Evolutionary conservation across 495 filamentous ascomycete species (phyloP).

Genomic region (Daldinia loculata): DNA sequence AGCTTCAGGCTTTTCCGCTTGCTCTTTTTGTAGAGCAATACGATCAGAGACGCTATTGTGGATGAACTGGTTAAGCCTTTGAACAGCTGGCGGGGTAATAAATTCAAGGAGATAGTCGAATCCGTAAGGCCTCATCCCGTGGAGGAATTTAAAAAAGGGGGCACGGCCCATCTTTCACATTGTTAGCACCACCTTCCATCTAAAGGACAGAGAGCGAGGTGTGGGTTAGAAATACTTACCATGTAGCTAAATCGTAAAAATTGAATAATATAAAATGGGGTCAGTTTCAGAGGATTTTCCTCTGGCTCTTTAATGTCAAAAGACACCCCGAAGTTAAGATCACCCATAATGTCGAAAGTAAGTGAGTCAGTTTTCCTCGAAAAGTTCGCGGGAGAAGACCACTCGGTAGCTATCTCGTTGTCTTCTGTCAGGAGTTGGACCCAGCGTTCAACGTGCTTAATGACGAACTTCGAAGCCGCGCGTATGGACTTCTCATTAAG

Average conservation of each 20-base stretch:
- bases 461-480: constrained; percentile 32
- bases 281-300: constrained; percentile 32
- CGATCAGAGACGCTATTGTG: constrained; percentile 23
- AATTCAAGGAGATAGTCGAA: constrained; percentile 22
- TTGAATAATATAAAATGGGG: constrained; percentile 37
- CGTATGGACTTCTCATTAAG: constrained; percentile 42
- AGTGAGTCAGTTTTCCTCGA: constrained; percentile 35
- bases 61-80: constrained; percentile 24
- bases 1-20: constrained; percentile 9
- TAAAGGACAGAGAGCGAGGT: background rate
- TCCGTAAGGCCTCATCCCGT: constrained; percentile 34
- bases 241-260: constrained; percentile 40
- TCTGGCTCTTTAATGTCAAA: constrained; percentile 57
- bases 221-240: constrained; percentile 20
- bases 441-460: constrained; percentile 48
- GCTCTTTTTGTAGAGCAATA: constrained; percentile 21
- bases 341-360: constrained; percentile 51
- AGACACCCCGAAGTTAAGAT: constrained; percentile 62
- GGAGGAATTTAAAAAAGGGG: constrained; percentile 18
- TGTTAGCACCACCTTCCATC: background rate
- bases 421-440: constrained; percentile 32
- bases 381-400: constrained; percentile 41
- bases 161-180: constrained; percentile 20
- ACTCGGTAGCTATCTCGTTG: constrained; percentile 24
- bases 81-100: background rate